These are phyloP conservation scores for Heracleum sosnowskyi DNA, from an alignment of 129 eudicot species.

Conservation along the genomic window DNA sequence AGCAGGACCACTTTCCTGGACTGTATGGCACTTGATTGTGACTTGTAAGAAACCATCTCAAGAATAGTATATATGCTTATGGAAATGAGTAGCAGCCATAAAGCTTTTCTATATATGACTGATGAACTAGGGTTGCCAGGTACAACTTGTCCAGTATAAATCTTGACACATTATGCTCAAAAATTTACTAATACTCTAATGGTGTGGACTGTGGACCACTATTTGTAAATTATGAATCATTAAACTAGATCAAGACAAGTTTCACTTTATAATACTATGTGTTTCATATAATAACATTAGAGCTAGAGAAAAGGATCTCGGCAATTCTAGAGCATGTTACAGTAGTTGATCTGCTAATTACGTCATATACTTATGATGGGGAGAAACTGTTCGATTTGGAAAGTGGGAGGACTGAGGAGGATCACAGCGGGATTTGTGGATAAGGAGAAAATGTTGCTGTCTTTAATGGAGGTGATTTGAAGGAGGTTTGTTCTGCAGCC, in stretches of 20 bases:
- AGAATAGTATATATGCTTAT: neutral
- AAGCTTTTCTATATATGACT: neutral
- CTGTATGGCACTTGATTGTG: neutral
- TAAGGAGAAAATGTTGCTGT: constrained; percentile 89
- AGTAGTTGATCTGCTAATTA: constrained; percentile 70
- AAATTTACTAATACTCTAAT: too few species aligned
- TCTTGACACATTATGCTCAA: neutral
- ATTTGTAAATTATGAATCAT: neutral
- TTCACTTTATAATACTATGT: neutral
- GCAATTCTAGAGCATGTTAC: constrained; percentile 74
- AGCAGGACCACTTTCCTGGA: neutral
- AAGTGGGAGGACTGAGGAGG: constrained; percentile 79
- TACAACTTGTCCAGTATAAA: neutral
- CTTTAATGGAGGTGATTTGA: constrained; percentile 77
- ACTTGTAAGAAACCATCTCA: neutral
- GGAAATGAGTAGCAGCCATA: neutral
- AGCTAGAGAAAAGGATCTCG: constrained; percentile 70
- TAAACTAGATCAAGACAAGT: neutral
- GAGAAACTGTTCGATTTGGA: constrained; percentile 80
- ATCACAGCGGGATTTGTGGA: constrained; percentile 71
- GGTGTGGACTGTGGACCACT: too few species aligned
- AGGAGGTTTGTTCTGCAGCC: constrained; percentile 64
- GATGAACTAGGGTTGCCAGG: neutral
- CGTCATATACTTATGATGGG: constrained; percentile 78
- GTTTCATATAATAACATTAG: constrained; percentile 14